A percentile compares a stretch with the other conserved stretches of the same genome.
phyloP scores from a whole-genome alignment of 257 asterid genomes.

The Salvia rosmarinus region DNA sequence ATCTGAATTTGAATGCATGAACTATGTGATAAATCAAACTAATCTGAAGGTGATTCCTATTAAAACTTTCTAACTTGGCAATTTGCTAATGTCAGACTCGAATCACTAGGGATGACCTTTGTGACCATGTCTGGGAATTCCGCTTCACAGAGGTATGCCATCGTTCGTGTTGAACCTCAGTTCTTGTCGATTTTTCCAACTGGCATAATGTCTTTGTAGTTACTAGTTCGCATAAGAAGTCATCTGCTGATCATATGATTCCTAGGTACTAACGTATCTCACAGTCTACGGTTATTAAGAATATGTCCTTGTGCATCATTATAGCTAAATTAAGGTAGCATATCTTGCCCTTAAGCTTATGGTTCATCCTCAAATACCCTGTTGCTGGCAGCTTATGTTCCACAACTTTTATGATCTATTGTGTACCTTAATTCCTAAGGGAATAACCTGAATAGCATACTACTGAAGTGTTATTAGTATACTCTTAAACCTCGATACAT shows the following conservation, averaged over 20 bases:
- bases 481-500: not conserved
- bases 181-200: not conserved
- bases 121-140: conserved; percentile 80
- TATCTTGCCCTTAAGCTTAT: not conserved
- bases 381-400: not conserved
- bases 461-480: not conserved
- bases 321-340: not conserved
- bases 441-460: not conserved
- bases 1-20: not conserved
- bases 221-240: not conserved
- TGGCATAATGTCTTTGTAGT: no score
- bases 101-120: conserved; percentile 65
- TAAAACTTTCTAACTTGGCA: conserved; percentile 26
- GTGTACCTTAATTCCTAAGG: not conserved
- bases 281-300: not conserved
- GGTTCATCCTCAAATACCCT: no score
- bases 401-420: not conserved
- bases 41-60: not conserved
- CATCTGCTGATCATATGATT: not conserved
- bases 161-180: not conserved
- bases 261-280: not conserved
- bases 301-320: not conserved
- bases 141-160: conserved; percentile 70
- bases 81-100: conserved; percentile 59
- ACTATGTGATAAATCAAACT: not conserved